Evolutionary conservation across 345 rosid species (phyloP).

Genomic region (Gossypium sturtianum): DNA sequence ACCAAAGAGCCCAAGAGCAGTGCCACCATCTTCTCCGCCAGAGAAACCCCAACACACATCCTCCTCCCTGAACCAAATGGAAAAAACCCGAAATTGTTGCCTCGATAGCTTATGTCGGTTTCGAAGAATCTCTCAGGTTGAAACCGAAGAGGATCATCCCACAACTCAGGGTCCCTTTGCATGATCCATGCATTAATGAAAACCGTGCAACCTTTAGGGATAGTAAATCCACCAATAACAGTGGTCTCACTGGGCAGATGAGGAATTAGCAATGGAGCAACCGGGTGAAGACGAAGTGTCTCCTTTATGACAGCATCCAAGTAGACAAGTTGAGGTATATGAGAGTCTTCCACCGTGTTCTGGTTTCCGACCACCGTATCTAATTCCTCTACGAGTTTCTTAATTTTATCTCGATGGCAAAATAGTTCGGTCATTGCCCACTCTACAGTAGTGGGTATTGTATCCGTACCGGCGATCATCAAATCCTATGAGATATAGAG

Average conservation of each 20-base stretch:
- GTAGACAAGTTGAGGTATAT: not conserved
- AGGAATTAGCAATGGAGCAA: slow-evolving; percentile 9
- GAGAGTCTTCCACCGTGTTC: slow-evolving; percentile 17
- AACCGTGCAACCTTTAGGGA: slow-evolving; percentile 11
- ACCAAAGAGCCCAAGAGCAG: no score
- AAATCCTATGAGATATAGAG: slow-evolving; percentile 3
- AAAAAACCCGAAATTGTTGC: no score
- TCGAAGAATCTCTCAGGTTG: no score
- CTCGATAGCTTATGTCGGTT: no score
- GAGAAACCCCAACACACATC: no score
- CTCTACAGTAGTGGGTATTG: slow-evolving; percentile 6
- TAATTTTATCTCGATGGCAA: slow-evolving; percentile 1
- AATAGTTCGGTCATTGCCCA: slow-evolving; percentile 23
- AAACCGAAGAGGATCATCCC: not conserved
- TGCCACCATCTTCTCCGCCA: no score
- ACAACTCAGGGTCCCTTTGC: not conserved
- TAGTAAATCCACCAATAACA: slow-evolving; percentile 7
- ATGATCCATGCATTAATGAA: slow-evolving; percentile 7
- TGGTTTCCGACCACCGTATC: slow-evolving; percentile 7
- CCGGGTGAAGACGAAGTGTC: slow-evolving; percentile 13
- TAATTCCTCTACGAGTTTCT: slow-evolving; percentile 1
- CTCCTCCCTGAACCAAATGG: no score
- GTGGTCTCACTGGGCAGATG: not conserved
- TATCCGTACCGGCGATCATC: slow-evolving; percentile 11
- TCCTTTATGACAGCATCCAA: slow-evolving; percentile 9